phyloP scores from a whole-genome alignment of 805 yeast species.

The Cyberlindnera xishuangbannaensis region DNA sequence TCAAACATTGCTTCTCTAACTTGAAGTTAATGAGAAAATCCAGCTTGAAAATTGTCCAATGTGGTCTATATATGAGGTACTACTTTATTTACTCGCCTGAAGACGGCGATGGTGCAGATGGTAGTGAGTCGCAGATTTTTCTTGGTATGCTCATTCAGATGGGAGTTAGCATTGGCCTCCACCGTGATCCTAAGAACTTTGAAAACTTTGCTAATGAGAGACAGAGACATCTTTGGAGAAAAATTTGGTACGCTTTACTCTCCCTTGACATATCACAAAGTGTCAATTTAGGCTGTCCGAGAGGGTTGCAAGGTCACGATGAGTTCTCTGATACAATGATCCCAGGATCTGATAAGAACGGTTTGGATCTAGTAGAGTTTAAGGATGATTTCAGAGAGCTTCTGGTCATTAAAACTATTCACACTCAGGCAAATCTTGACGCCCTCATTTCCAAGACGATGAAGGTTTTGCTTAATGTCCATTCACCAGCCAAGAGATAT shows the following conservation, averaged over 20 bases:
- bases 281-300: slow-evolving; percentile 35
- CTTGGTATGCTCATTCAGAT: slow-evolving; percentile 55
- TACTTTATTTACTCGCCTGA: slow-evolving; percentile 56
- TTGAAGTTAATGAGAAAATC: slow-evolving; percentile 39
- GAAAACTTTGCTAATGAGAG: slow-evolving; percentile 35
- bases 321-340: slow-evolving; percentile 38
- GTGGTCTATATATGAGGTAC: slow-evolving; percentile 49
- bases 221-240: slow-evolving; percentile 47
- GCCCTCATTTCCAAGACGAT: slow-evolving; percentile 35
- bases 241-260: slow-evolving; percentile 48
- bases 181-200: slow-evolving; percentile 59
- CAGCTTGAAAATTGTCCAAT: slow-evolving; percentile 49
- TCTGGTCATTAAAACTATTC: slow-evolving; percentile 41
- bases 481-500: slow-evolving; percentile 36
- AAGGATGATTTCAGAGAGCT: slow-evolving; percentile 35
- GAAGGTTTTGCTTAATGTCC: slow-evolving; percentile 30
- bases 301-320: slow-evolving; percentile 31
- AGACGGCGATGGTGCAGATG: slow-evolving; percentile 52
- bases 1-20: slow-evolving; percentile 38
- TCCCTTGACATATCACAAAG: slow-evolving; percentile 38
- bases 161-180: slow-evolving; percentile 62
- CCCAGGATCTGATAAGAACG: slow-evolving; percentile 29
- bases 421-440: slow-evolving; percentile 42
- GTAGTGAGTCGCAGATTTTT: slow-evolving; percentile 52
- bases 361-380: slow-evolving; percentile 18